Percentiles rank a stretch among this genome's conserved stretches.
phyloP scores from a whole-genome alignment of 2,329 filamentous ascomycete genomes.

The Aspergillus brunneoviolaceus region DNA sequence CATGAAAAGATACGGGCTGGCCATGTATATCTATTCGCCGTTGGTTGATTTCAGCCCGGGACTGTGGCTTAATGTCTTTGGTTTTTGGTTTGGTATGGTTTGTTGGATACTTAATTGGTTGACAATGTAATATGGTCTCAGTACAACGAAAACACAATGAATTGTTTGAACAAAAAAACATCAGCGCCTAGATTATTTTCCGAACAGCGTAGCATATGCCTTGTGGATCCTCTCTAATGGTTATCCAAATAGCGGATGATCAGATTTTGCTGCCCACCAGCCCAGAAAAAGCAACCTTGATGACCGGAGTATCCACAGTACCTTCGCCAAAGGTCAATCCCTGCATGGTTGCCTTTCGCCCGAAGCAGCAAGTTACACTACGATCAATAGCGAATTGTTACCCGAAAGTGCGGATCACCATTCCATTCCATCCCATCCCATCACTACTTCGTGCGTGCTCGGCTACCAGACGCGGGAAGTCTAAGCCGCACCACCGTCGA shows the following conservation, averaged over 20 bases:
- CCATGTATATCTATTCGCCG: constrained; percentile 1
- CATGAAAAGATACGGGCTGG: constrained; percentile 1
- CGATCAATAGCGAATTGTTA: no score
- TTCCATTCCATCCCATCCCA: no score
- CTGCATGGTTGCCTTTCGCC: no score
- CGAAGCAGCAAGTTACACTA: no score
- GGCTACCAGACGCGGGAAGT: background rate
- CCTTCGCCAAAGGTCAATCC: background rate
- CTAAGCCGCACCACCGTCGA: background rate
- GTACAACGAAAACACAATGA: background rate
- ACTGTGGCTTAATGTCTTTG: background rate
- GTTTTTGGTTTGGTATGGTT: background rate
- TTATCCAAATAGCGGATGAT: background rate
- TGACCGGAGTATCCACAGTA: background rate
- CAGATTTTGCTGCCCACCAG: background rate
- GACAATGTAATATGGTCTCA: background rate
- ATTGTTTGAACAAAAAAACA: background rate
- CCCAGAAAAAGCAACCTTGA: background rate
- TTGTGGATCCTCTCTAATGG: background rate
- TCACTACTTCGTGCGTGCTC: background rate
- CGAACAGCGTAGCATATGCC: no score
- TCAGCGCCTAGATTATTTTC: no score
- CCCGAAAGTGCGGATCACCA: no score
- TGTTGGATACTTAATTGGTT: background rate
- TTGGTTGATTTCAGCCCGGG: background rate